Evolutionary conservation across 169 alveolate species (phyloP).

Genomic region (Plasmodium gonderi): DNA sequence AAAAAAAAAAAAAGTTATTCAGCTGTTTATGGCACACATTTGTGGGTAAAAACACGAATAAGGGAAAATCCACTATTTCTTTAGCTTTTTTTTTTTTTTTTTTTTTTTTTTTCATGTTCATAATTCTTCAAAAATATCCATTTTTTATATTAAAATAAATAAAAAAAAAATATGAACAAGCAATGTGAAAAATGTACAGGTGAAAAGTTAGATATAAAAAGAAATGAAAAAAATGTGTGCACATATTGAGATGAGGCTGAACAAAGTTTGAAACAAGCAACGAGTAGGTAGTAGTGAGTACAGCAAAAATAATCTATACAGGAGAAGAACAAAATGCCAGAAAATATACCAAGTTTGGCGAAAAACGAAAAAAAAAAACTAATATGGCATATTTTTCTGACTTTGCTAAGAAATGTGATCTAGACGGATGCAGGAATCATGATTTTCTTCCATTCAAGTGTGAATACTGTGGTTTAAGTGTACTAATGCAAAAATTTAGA

Average conservation of each 20-base stretch:
- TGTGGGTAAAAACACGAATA: background rate
- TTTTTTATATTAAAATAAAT: background rate
- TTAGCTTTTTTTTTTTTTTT: slow-evolving; percentile 1
- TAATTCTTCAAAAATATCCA: background rate
- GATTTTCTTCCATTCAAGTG: slow-evolving; percentile 72
- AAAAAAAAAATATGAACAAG: background rate
- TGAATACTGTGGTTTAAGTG: slow-evolving; percentile 59
- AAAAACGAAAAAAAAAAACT: background rate
- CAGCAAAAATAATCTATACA: too few species aligned
- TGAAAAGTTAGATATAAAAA: too few species aligned
- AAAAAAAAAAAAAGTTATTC: background rate
- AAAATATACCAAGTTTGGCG: background rate
- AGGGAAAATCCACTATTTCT: background rate
- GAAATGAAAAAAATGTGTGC: background rate
- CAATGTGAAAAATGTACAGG: background rate
- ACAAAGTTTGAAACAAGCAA: background rate
- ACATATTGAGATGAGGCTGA: background rate
- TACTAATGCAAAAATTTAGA: background rate
- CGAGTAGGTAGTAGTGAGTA: too few species aligned
- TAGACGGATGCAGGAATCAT: slow-evolving; percentile 67
- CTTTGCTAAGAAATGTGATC: slow-evolving; percentile 33
- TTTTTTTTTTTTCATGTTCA: background rate
- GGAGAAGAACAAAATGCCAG: background rate
- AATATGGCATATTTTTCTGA: slow-evolving; percentile 71
- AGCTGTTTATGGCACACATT: background rate